phyloP scores from a whole-genome alignment of 169 alveolate species.

The Plasmodium sp. region DNA sequence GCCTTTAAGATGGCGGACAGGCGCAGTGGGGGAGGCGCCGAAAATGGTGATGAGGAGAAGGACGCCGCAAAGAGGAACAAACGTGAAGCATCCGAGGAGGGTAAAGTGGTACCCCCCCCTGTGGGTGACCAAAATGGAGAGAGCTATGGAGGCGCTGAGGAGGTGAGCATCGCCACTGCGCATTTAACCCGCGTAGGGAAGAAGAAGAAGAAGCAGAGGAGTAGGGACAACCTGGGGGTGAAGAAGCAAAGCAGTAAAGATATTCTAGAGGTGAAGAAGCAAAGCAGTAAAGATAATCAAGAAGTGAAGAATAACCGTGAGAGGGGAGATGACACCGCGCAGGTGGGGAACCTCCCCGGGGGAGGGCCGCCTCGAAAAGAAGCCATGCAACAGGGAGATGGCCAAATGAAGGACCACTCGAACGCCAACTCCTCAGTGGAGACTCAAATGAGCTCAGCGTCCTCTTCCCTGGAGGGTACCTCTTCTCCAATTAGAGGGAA shows the following conservation, averaged over 20 bases:
- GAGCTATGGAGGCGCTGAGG: background rate
- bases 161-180: background rate
- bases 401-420: background rate
- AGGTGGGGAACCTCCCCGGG: background rate
- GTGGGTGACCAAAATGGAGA: background rate
- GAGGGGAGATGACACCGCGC: background rate
- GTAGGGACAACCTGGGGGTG: background rate
- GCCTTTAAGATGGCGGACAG: constrained; percentile 47
- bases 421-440: background rate
- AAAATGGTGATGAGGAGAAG: background rate
- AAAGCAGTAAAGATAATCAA: background rate
- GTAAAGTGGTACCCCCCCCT: background rate
- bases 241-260: no score
- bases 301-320: background rate
- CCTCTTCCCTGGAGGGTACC: background rate
- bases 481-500: background rate
- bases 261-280: background rate
- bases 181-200: background rate
- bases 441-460: background rate
- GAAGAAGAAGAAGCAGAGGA: background rate
- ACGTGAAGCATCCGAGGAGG: background rate
- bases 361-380: background rate
- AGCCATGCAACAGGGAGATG: background rate
- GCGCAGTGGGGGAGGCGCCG: background rate
- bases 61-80: background rate